These are phyloP conservation scores for Rubus idaeus DNA, from an alignment of 306 rosid species.

Conservation along the genomic window DNA sequence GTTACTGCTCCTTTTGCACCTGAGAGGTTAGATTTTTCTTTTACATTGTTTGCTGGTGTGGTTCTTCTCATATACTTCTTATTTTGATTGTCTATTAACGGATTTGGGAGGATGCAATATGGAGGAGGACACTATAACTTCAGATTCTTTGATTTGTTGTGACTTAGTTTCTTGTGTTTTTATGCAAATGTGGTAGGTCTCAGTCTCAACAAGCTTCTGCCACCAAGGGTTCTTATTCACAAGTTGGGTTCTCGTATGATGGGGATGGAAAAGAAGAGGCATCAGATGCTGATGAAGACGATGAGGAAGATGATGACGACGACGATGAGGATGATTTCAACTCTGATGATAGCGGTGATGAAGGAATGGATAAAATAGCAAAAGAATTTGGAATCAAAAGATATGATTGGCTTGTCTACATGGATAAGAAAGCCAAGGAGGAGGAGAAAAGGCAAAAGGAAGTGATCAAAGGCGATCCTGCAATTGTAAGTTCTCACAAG, in stretches of 20 bases:
- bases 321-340: constrained; percentile 77
- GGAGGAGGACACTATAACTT: too few species aligned
- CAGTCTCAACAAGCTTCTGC: constrained; percentile 71
- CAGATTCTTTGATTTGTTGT: background rate
- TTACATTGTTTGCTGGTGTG: background rate
- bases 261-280: constrained; percentile 86
- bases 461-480: constrained; percentile 95
- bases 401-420: constrained; percentile 97
- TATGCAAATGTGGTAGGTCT: constrained; percentile 50
- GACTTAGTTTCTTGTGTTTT: constrained; percentile 18
- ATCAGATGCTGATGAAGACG: constrained; percentile 76
- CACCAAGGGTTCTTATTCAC: constrained; percentile 83
- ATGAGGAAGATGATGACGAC: constrained; percentile 68
- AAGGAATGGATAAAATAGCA: constrained; percentile 94
- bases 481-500: constrained; percentile 68
- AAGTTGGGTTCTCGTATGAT: constrained; percentile 90
- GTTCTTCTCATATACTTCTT: background rate
- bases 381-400: constrained; percentile 93
- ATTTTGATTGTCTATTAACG: background rate
- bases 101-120: background rate
- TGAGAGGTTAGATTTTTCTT: constrained; percentile 51
- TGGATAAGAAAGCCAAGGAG: constrained; percentile 96
- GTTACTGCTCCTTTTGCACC: constrained; percentile 62
- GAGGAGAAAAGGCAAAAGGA: constrained; percentile 94
- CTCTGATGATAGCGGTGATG: constrained; percentile 94